Base-by-base conservation (phyloP, 1,284 basidiomycete genomes). In the Puccinia horiana region DNA sequence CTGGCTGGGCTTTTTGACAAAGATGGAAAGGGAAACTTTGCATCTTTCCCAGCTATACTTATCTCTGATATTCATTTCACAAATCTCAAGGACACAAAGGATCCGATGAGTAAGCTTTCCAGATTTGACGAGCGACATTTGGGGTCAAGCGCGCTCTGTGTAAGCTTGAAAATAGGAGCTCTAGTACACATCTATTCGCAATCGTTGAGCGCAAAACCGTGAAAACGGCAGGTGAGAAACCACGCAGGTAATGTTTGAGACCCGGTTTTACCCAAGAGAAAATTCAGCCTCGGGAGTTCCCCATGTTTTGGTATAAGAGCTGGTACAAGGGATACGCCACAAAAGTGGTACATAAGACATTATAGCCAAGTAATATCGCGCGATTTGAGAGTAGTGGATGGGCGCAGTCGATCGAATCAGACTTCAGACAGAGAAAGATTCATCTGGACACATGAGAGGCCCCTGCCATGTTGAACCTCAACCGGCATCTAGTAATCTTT, bases 361-460 rank as follows among this genome's bases (percentile, higher is more conserved):
- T 47, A 16, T 61, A 35, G 29, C 29, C 32, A 18, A 61, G 29
- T 8, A 58, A 58, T 58, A 29, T 4, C 56, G n/a, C 58, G 58
- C 58, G 58, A 61, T 61, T 29, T 61, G 11, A 35, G 29, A 35
- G 29, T 35, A 29, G 58, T 35, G 58, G 58, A 61, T 47, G 58
- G 58, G 58, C 58, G 58, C 58, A 61, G 58, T 61, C 58, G 58
- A 61, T 61, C 58, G 58, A 61, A 61, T 61, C 58, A 61, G 58
- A 61, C 58, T 61, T 61, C 29, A 26, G 58, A 61, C 16, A 61
- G 29, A n/a, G n/a, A n/a, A n/a, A 61, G 58, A 61, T 61, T 61
- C 29, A 61, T 61, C 58, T 61, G 58, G 58, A 61, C 58, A 61
- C 58, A 61, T 35, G 58, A 26, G 29, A 61, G 32, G 58, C 58